Evolutionary conservation across 352 stramenopile genomes (phyloP).

Genomic region (Saprolegnia parasitica): DNA sequence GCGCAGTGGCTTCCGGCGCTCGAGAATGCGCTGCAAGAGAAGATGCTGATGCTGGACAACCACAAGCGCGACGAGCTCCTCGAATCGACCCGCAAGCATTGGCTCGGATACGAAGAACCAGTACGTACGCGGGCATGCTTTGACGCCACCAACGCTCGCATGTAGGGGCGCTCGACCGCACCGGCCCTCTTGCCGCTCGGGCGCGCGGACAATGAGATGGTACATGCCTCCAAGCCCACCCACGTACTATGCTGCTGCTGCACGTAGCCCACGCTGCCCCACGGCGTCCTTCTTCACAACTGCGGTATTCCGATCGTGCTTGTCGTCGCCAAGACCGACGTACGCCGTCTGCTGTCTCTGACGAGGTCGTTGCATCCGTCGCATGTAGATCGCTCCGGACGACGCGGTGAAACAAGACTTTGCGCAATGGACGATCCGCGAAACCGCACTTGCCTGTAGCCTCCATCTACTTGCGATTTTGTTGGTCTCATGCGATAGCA

Average conservation of each 20-base stretch:
- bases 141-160: slow-evolving; percentile 55
- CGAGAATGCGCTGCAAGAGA: slow-evolving; percentile 60
- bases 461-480: background rate
- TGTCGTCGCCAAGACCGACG: slow-evolving; percentile 72
- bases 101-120: slow-evolving; percentile 71
- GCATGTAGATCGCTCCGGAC: slow-evolving; percentile 46
- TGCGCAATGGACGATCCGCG: slow-evolving; percentile 71
- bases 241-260: background rate
- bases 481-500: slow-evolving; percentile 26
- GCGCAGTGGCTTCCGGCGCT: slow-evolving; percentile 64
- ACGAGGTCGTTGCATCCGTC: background rate
- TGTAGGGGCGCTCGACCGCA: slow-evolving; percentile 42
- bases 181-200: slow-evolving; percentile 15
- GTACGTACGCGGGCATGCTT: slow-evolving; percentile 32
- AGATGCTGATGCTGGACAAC: slow-evolving; percentile 56
- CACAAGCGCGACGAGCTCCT: slow-evolving; percentile 62
- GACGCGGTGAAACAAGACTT: slow-evolving; percentile 85
- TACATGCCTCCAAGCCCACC: slow-evolving; percentile 31
- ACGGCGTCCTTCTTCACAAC: slow-evolving; percentile 75
- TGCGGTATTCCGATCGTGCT: slow-evolving; percentile 67
- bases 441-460: slow-evolving; percentile 73
- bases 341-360: slow-evolving; percentile 34
- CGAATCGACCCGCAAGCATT: slow-evolving; percentile 58
- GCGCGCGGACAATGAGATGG: slow-evolving; percentile 55
- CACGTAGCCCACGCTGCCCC: slow-evolving; percentile 46